A percentile compares a stretch with the other conserved stretches of the same genome.
Evolutionary conservation across 1,284 basidiomycete species (phyloP).

Genomic region (Ganoderma sp.): DNA sequence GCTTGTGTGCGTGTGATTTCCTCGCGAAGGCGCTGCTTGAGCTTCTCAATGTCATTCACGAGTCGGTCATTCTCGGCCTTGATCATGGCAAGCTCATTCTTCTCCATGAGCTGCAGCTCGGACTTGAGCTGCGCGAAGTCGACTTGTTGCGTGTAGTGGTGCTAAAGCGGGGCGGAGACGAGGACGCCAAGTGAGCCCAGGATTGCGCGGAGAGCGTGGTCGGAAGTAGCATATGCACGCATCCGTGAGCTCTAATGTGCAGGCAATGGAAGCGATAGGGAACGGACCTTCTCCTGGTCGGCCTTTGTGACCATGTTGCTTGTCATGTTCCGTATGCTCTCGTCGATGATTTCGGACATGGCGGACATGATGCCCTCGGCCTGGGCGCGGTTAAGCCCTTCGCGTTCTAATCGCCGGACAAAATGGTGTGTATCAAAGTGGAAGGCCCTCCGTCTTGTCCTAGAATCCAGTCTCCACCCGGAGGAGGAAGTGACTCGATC

Average conservation of each 20-base stretch:
- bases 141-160: slow-evolving; percentile 95
- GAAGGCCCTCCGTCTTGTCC: slow-evolving; percentile 49
- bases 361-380: slow-evolving; percentile 95
- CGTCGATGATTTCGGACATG: slow-evolving; percentile 94
- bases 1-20: slow-evolving; percentile 93
- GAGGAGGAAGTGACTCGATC: slow-evolving; percentile 17
- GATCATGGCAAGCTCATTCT: slow-evolving; percentile 96
- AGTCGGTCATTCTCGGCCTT: slow-evolving; percentile 96
- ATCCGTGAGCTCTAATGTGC: background rate
- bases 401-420: slow-evolving; percentile 85
- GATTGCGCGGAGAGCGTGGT: background rate
- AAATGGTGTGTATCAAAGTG: slow-evolving; percentile 97
- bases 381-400: slow-evolving; percentile 87
- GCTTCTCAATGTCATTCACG: slow-evolving; percentile 90
- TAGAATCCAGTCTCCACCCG: slow-evolving; percentile 25
- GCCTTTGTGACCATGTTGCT: slow-evolving; percentile 92
- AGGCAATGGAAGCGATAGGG: background rate
- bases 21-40: slow-evolving; percentile 93
- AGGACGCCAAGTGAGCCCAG: background rate
- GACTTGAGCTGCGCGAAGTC: slow-evolving; percentile 98
- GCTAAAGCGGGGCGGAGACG: slow-evolving; percentile 49
- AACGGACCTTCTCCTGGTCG: slow-evolving; percentile 87
- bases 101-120: slow-evolving; percentile 95
- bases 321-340: slow-evolving; percentile 93
- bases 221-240: background rate